Base-by-base conservation (phyloP, 1,284 basidiomycete species). In the Chiua sp. region DNA sequence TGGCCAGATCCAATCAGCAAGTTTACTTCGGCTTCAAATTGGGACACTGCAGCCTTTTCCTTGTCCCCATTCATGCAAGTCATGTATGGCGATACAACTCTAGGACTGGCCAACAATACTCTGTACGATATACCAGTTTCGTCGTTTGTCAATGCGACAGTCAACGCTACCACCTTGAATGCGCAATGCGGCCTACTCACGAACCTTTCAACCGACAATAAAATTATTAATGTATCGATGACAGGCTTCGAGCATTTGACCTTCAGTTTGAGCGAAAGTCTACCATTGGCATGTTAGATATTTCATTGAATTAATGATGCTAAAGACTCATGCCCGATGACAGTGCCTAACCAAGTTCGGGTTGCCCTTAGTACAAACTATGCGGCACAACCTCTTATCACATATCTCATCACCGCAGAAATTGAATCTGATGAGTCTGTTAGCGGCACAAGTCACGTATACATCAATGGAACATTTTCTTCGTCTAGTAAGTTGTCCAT, bases 131-230 rank as follows among this genome's bases (percentile, higher is more conserved):
- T 23, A 16, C 52, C 42, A 16, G 5, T n/a, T 11, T n/a, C 22
- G 7, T 1, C 30, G 20, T 46, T 53, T 7, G 18, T 52, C 51
- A 42, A 15, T 30, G 47, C n/a, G 6, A 50, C 55, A 7, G 55
- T 56, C 37, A 22, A 49, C 7, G 47, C 55, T 10, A 56, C 55
- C 11, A 50, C 47, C 1, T 3, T 56, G n/a, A 23, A 56, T 33
- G 47, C 47, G 15, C 18, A 49, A 10, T 56, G 55, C n/a, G 55
- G 47, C 8, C 28, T 56, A 7, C 37, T 56, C 4, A 56, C 55
- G 10, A 56, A 56, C 32, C 20, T 56, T 26, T 56, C 55, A 37
- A 12, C 13, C 35, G 4, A 16, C 12, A 37, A 37, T 32, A 47
- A 35, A 32, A 32, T 26, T 7, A 26, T 55, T 7, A 37, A 3